Conservation (phyloP, 257 asterid species). For the Salvia hispanica region DNA sequence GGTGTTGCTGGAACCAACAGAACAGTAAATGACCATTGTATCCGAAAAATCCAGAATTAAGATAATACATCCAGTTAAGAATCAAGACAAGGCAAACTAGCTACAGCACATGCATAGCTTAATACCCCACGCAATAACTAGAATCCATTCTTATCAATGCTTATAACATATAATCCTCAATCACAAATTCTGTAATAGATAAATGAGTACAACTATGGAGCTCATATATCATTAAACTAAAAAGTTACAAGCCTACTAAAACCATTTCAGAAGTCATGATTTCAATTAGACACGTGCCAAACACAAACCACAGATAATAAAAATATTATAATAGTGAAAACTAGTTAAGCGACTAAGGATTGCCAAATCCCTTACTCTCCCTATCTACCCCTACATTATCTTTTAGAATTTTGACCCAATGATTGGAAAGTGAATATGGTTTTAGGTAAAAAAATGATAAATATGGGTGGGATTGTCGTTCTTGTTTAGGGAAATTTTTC, state of each 20-base stretch:
- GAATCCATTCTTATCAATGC: constrained; percentile 4
- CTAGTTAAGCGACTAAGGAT: no score
- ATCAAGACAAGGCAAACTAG: constrained; percentile 23
- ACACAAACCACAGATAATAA: constrained; percentile 18
- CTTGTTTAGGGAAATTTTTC: no score
- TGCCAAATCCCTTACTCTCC: no score
- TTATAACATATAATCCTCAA: constrained; percentile 13
- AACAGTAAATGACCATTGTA: constrained; percentile 28
- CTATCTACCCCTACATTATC: no score
- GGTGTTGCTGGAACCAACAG: constrained; percentile 58
- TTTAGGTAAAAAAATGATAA: no score
- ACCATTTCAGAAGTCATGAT: constrained; percentile 20
- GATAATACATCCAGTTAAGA: constrained; percentile 4
- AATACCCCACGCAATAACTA: constrained; percentile 8
- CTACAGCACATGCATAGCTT: constrained; percentile 20
- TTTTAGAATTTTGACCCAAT: no score
- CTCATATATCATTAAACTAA: constrained; percentile 11
- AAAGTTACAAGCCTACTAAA: background rate
- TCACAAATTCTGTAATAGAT: background rate
- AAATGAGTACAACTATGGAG: background rate
- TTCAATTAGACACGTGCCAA: constrained; percentile 1
- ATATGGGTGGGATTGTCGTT: no score
- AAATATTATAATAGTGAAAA: background rate
- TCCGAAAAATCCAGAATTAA: constrained; percentile 18
- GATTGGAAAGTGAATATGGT: no score